Percentiles rank a stretch among this genome's conserved stretches.
phyloP scores from a whole-genome alignment of 2,329 filamentous ascomycete genomes.

The Apiospora pterosperma region DNA sequence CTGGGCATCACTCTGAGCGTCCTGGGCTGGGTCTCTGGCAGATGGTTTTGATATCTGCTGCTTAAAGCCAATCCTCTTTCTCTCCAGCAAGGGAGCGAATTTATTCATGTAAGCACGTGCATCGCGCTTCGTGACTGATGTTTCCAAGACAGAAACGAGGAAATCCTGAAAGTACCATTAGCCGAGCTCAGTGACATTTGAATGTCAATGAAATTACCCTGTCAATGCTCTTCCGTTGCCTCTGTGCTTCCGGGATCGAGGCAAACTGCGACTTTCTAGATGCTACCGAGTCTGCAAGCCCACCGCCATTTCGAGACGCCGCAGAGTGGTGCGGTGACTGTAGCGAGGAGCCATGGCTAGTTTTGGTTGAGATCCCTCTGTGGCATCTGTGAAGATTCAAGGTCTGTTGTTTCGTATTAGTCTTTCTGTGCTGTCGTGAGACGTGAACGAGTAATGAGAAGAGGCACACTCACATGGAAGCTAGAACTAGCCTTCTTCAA shows the following conservation, averaged over 20 bases:
- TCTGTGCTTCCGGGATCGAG: constrained; percentile 41
- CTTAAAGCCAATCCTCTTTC: constrained; percentile 29
- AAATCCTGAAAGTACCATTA: constrained; percentile 59
- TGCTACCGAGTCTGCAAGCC: constrained; percentile 19
- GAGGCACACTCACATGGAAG: constrained; percentile 28
- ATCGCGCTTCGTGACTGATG: constrained; percentile 88
- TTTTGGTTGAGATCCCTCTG: constrained; percentile 4
- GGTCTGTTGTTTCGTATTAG: neutral
- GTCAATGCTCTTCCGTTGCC: constrained; percentile 43
- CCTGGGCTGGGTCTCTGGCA: constrained; percentile 7
- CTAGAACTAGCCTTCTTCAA: constrained; percentile 36
- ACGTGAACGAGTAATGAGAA: neutral
- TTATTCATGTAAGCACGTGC: constrained; percentile 88
- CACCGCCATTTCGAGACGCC: constrained; percentile 19
- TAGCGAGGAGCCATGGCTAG: constrained; percentile 19
- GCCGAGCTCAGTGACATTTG: constrained; percentile 1
- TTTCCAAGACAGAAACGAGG: constrained; percentile 80
- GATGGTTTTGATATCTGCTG: constrained; percentile 13
- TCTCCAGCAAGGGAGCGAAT: constrained; percentile 51
- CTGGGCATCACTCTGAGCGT: constrained; percentile 20
- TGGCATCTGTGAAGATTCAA: neutral
- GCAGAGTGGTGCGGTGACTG: constrained; percentile 18
- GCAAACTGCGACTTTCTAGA: constrained; percentile 29
- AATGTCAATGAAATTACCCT: constrained; percentile 33
- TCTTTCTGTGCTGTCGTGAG: neutral